Base-by-base conservation (phyloP, 164 flowering plant species). In the Tetracentron sinense region DNA sequence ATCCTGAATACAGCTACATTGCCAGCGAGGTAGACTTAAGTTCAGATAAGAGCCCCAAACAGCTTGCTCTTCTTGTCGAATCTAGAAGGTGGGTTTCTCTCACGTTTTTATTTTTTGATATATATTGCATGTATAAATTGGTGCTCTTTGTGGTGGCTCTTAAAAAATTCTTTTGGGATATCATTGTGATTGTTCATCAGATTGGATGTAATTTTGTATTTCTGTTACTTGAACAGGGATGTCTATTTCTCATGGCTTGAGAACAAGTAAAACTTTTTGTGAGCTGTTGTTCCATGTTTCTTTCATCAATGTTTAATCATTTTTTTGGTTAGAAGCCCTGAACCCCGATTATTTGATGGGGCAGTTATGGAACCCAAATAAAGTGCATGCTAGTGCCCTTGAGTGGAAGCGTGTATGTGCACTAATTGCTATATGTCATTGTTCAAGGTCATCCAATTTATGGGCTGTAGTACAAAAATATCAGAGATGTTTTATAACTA, bases 41-140 rank as follows among this genome's bases (percentile, higher is more conserved):
- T 62, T 74, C 82, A 28, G 67, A 56, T n/a, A 70, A 53, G 63
- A 74, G 20, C 28, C 70, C 63, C 0, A 74, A 81, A 64, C 78
- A 74, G 42, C 80, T 62, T 51, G 28, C 66, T 27, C 68, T 73
- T 69, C 77, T 81, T 60, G 61, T 74, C 28, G 82, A 74, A 58
- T 68, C 80, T 42, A 68, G 67, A 71, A 74, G 82, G 85, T 78
- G 46, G 61, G 42, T 15, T 23, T 3, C 51, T 28, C 27, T 42
- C 44, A 6, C 14, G 21, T 10, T n/a, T 31, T 38, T n/a, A 2
- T 67, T 16, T 44, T 7, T 60, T 14, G 15, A 33, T 19, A 25
- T 23, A 7, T 23, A 22, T 23, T 22, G 27, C 4, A 3, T 42
- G 17, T 12, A 11, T 33, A 8, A 8, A 33, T 33, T 33, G 4